phyloP scores from a whole-genome alignment of 345 rosid genomes.

The Ceriops decandra region DNA sequence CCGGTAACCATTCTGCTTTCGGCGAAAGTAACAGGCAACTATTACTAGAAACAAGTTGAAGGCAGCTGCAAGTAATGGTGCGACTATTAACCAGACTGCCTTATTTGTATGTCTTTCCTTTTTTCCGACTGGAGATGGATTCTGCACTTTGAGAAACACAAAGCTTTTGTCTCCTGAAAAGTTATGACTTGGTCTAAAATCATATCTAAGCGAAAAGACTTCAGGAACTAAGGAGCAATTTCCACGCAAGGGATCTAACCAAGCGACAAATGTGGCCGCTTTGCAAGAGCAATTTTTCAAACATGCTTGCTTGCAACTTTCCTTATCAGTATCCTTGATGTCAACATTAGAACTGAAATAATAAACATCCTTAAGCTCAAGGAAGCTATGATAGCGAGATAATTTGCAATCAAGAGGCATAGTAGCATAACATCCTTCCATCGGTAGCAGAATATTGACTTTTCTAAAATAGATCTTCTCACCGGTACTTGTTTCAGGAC shows the following conservation, averaged over 20 bases:
- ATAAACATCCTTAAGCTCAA: slow-evolving; percentile 19
- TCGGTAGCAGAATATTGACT: slow-evolving; percentile 12
- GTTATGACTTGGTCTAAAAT: too few species aligned
- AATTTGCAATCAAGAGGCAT: slow-evolving; percentile 18
- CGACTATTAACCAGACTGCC: too few species aligned
- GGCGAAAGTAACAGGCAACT: too few species aligned
- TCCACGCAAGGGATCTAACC: neutral
- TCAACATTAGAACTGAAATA: slow-evolving; percentile 5
- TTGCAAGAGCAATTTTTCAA: slow-evolving; percentile 32
- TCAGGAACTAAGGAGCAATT: too few species aligned
- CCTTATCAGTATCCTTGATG: neutral
- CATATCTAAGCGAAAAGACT: too few species aligned
- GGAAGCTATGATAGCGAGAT: slow-evolving; percentile 14
- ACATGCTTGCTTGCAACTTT: slow-evolving; percentile 21
- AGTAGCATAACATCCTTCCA: slow-evolving; percentile 23
- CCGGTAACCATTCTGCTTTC: too few species aligned
- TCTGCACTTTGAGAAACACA: too few species aligned
- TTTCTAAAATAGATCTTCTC: slow-evolving; percentile 17
- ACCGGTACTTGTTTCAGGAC: slow-evolving; percentile 9
- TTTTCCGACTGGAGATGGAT: too few species aligned
- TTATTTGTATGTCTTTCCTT: too few species aligned
- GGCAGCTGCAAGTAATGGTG: too few species aligned
- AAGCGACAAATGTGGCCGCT: slow-evolving; percentile 23
- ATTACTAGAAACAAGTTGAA: too few species aligned
- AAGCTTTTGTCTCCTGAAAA: too few species aligned